Percentiles rank a stretch among this genome's conserved stretches.
Conservation (phyloP, 2,329 filamentous ascomycete species). For the Penicillium sp. region DNA sequence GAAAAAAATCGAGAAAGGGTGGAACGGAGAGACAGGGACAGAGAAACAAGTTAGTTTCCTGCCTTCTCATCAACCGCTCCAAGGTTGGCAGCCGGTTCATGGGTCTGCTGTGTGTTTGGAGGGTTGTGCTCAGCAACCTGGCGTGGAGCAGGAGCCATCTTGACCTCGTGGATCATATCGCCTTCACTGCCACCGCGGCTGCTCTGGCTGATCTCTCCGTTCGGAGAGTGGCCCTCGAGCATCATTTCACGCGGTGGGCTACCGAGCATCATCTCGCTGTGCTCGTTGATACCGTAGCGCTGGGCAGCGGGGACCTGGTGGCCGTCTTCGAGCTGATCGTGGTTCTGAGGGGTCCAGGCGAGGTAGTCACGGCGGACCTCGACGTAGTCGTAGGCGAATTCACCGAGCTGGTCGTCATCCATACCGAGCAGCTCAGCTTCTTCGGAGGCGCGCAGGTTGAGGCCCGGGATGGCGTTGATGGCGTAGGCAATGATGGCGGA, state of each 20-base stretch:
- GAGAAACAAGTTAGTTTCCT: conserved; percentile 7
- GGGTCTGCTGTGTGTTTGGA: conserved; percentile 14
- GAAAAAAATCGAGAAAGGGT: neutral
- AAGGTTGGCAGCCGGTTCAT: conserved; percentile 15
- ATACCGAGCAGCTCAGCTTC: conserved; percentile 70
- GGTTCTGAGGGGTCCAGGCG: conserved; percentile 51
- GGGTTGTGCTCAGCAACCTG: conserved; percentile 33
- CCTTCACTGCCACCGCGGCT: conserved; percentile 35
- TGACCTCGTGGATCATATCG: conserved; percentile 35
- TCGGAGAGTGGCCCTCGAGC: conserved; percentile 26
- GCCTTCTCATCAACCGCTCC: conserved; percentile 27
- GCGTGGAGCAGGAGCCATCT: conserved; percentile 31
- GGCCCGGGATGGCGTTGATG: conserved; percentile 70
- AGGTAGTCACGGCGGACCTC: conserved; percentile 55
- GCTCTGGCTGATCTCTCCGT: conserved; percentile 30
- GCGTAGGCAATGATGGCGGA: conserved; percentile 70
- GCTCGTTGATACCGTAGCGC: conserved; percentile 61
- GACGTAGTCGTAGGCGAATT: conserved; percentile 56
- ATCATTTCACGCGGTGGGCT: conserved; percentile 46
- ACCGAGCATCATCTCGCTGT: conserved; percentile 63
- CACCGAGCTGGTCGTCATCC: conserved; percentile 55
- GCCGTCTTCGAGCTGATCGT: conserved; percentile 48
- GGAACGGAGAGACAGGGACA: neutral
- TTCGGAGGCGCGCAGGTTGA: conserved; percentile 67
- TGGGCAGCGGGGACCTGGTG: conserved; percentile 59